These are phyloP conservation scores for Rhynchospora tenuis DNA, from an alignment of 176 grass and related monocot genomes.

Conservation along the genomic window DNA sequence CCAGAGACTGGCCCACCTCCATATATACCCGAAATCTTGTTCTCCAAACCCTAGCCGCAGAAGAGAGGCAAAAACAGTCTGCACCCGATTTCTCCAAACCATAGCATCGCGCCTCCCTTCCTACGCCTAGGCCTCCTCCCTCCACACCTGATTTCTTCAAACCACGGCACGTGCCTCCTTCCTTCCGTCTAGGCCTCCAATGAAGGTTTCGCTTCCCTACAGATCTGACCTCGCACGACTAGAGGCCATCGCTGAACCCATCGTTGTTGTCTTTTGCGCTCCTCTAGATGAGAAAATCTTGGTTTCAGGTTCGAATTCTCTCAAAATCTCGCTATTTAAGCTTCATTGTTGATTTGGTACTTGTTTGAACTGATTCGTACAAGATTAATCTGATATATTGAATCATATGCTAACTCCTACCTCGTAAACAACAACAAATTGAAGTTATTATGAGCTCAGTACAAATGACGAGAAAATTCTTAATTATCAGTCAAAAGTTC, in stretches of 20 bases:
- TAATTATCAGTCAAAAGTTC: not conserved
- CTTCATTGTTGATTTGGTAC: not conserved
- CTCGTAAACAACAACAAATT: not conserved
- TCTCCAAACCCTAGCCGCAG: too few species aligned
- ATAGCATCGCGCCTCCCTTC: too few species aligned
- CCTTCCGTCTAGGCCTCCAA: too few species aligned
- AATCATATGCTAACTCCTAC: not conserved
- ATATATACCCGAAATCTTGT: too few species aligned
- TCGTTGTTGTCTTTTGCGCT: not conserved
- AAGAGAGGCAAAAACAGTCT: too few species aligned
- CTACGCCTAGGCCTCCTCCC: too few species aligned
- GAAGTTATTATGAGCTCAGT: not conserved
- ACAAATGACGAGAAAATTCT: not conserved
- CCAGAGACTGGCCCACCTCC: too few species aligned
- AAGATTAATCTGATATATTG: not conserved
- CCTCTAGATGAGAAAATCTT: slow-evolving; percentile 64
- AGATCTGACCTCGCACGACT: slow-evolving; percentile 2
- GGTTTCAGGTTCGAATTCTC: slow-evolving; percentile 51
- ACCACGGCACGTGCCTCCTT: too few species aligned
- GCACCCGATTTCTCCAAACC: too few species aligned
- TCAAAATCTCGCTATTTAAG: not conserved
- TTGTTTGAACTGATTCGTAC: not conserved
- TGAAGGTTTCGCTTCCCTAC: slow-evolving; percentile 62
- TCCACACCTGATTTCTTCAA: too few species aligned
- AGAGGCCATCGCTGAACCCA: not conserved